Evolutionary conservation across 306 rosid genomes (phyloP).

Genomic region (Herpetospermum pedunculosum): DNA sequence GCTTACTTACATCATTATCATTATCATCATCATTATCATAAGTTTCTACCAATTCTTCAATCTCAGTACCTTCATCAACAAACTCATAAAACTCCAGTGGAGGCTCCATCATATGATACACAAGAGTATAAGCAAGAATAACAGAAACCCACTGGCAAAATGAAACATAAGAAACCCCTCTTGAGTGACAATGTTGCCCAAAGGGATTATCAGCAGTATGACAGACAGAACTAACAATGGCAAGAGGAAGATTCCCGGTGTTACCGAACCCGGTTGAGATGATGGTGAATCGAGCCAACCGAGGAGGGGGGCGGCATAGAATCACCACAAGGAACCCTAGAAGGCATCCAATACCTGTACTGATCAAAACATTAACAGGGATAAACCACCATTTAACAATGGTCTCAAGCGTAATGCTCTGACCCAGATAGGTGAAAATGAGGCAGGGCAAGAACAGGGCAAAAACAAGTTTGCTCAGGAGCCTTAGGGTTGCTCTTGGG

Average conservation of each 20-base stretch:
- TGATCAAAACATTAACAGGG: constrained; percentile 74
- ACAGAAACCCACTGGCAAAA: constrained; percentile 80
- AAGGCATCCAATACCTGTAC: constrained; percentile 57
- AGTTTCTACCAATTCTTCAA: constrained; percentile 17
- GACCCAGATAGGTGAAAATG: constrained; percentile 66
- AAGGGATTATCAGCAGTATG: constrained; percentile 46
- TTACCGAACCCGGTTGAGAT: constrained; percentile 73
- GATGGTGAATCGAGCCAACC: constrained; percentile 45
- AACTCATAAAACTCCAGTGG: constrained; percentile 52
- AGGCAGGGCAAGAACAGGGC: constrained; percentile 75
- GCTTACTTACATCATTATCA: constrained; percentile 43
- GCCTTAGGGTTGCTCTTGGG: constrained; percentile 57
- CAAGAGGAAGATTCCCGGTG: constrained; percentile 78
- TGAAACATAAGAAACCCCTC: constrained; percentile 70
- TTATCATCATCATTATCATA: too few species aligned
- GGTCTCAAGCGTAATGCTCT: constrained; percentile 37
- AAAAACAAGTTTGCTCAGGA: constrained; percentile 70
- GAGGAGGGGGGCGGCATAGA: constrained; percentile 64
- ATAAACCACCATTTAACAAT: constrained; percentile 71
- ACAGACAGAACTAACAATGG: constrained; percentile 60
- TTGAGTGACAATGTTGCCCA: constrained; percentile 39
- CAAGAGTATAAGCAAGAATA: constrained; percentile 68
- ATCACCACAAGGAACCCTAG: constrained; percentile 56
- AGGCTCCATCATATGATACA: constrained; percentile 97
- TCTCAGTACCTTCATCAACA: constrained; percentile 42